Conservation (phyloP, 805 yeast genomes). For the Martiniozyma abietophila region DNA sequence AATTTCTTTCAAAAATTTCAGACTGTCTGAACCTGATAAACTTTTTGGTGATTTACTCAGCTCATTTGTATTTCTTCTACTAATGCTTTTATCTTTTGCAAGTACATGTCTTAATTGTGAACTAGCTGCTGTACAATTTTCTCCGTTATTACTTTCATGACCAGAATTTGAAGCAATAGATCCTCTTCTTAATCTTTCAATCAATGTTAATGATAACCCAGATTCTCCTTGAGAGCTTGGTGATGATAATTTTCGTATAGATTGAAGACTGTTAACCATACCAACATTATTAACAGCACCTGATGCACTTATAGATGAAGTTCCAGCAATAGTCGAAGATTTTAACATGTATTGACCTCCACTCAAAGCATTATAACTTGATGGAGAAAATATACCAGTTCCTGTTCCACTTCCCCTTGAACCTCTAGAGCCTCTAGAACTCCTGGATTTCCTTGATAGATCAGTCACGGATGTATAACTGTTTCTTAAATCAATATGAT, state of each 20-base stretch:
- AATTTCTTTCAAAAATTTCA: constrained; percentile 22
- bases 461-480: no score
- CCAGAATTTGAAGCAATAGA: constrained; percentile 8
- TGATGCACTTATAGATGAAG: constrained; percentile 8
- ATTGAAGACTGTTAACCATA: no score
- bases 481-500: no score
- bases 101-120: constrained; percentile 6
- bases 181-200: constrained; percentile 8
- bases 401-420: constrained; percentile 10
- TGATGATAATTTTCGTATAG: no score
- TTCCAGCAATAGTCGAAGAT: constrained; percentile 10
- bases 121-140: constrained; percentile 1
- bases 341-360: constrained; percentile 9
- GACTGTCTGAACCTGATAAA: no score
- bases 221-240: no score
- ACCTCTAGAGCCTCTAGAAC: constrained; percentile 3
- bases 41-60: no score
- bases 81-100: no score
- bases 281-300: constrained; percentile 1
- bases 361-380: constrained; percentile 1
- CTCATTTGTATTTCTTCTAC: not conserved
- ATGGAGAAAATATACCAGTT: constrained; percentile 7
- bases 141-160: not conserved
- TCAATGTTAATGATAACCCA: no score
- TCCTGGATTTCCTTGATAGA: constrained; percentile 5